Percentiles rank a stretch among this genome's conserved stretches.
Evolutionary conservation across 495 filamentous ascomycete genomes (phyloP).

Genomic region (Clavariopsis aquatica): DNA sequence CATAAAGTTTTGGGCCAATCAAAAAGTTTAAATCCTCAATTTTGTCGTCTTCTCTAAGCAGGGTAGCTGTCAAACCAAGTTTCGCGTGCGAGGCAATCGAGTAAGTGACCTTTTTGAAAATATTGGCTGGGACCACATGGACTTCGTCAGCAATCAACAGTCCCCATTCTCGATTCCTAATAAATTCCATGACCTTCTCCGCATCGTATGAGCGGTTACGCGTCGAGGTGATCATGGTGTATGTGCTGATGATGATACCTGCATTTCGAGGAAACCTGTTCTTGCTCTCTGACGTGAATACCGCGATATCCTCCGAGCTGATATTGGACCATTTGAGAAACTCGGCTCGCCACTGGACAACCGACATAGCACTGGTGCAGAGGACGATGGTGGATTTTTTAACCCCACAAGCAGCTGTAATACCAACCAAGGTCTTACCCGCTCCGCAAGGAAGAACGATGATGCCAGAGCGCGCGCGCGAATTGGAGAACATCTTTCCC

Average conservation of each 20-base stretch:
- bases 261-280: conserved; percentile 84
- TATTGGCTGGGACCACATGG: conserved; percentile 93
- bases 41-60: conserved; percentile 96
- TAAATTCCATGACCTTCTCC: conserved; percentile 97
- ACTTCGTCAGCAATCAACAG: conserved; percentile 98
- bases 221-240: conserved; percentile 95
- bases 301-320: conserved; percentile 84
- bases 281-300: conserved; percentile 95
- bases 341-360: conserved; percentile 93
- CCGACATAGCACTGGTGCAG: conserved; percentile 96
- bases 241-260: conserved; percentile 95
- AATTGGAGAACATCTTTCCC: conserved; percentile 99
- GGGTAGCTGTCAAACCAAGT: conserved; percentile 90
- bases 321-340: conserved; percentile 99
- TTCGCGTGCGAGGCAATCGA: conserved; percentile 93
- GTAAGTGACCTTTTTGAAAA: conserved; percentile 91
- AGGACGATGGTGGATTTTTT: conserved; percentile 94
- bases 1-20: conserved; percentile 96
- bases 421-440: conserved; percentile 95
- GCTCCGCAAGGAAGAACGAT: conserved; percentile 97
- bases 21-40: conserved; percentile 96
- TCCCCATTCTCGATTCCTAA: conserved; percentile 91
- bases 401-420: conserved; percentile 95
- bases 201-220: conserved; percentile 85
- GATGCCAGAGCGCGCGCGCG: conserved; percentile 92